Percentiles rank a stretch among this genome's conserved stretches.
phyloP scores from a whole-genome alignment of 306 rosid species.

The Prunus mongolica region DNA sequence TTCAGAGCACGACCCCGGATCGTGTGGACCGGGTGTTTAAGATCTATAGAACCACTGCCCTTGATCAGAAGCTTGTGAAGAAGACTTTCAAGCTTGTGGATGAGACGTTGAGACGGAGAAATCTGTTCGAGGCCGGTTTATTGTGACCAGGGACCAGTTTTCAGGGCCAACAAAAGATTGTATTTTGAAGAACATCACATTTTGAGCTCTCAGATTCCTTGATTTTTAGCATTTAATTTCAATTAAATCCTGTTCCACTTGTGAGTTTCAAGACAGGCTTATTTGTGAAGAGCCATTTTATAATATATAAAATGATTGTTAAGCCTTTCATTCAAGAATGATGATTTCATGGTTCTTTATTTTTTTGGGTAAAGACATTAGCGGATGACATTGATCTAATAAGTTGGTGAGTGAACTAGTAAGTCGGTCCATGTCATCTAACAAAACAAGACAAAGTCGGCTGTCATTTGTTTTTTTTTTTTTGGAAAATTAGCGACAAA shows the following conservation, averaged over 20 bases:
- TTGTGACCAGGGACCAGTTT: conserved; percentile 51
- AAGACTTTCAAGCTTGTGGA: conserved; percentile 98
- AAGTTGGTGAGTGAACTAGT: background rate
- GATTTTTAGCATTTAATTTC: conserved; percentile 46
- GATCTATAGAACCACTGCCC: conserved; percentile 92
- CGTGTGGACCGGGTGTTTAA: conserved; percentile 88
- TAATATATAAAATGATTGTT: background rate
- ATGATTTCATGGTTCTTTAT: too few species aligned
- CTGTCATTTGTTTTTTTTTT: background rate
- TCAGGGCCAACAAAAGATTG: background rate
- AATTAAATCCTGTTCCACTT: conserved; percentile 45
- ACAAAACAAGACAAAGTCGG: background rate
- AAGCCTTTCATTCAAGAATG: background rate
- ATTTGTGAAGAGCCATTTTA: background rate
- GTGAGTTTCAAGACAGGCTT: conserved; percentile 21
- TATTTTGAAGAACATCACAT: conserved; percentile 28
- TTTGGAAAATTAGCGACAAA: too few species aligned
- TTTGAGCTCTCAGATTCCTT: conserved; percentile 61
- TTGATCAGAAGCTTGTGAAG: conserved; percentile 97
- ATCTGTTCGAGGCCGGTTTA: conserved; percentile 93
- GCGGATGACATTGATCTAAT: background rate
- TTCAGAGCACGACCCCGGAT: conserved; percentile 85
- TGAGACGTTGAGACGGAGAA: conserved; percentile 87
- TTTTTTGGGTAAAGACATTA: background rate
- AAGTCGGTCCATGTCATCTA: background rate